Conservation (phyloP, 1,284 basidiomycete genomes). For the Golubevia sp. region DNA sequence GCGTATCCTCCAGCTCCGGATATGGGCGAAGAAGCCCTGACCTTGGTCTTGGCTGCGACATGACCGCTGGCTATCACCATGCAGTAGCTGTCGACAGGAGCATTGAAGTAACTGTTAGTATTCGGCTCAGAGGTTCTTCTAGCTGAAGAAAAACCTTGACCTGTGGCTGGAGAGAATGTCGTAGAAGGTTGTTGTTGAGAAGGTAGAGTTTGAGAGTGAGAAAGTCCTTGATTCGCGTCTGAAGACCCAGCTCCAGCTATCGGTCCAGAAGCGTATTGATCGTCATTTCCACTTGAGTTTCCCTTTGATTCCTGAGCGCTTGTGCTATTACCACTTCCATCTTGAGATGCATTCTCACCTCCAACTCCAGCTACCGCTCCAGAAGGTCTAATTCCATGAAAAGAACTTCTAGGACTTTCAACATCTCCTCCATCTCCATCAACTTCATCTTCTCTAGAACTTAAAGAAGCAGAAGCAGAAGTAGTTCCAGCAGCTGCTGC, state of each 20-base stretch:
- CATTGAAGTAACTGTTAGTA: neutral
- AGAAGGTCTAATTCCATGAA: neutral
- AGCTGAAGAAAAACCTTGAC: neutral
- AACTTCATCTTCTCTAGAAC: neutral
- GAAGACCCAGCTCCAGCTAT: neutral
- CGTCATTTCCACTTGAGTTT: neutral
- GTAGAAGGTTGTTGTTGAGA: neutral
- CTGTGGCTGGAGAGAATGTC: neutral
- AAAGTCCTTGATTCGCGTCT: neutral
- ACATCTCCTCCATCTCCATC: too few species aligned
- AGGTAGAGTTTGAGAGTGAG: neutral
- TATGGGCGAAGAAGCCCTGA: constrained; percentile 8
- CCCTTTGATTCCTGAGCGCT: neutral
- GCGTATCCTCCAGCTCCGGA: constrained; percentile 7
- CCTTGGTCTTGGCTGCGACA: constrained; percentile 33
- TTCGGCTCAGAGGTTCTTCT: neutral
- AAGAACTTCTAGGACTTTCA: neutral
- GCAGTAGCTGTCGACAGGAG: constrained; percentile 29
- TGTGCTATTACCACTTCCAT: neutral
- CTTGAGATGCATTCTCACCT: neutral
- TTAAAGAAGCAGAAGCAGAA: neutral
- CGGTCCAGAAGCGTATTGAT: neutral
- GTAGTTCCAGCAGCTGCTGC: neutral
- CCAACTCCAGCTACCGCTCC: neutral
- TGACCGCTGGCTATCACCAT: constrained; percentile 32